Percentiles rank a stretch among this genome's conserved stretches.
Conservation (phyloP, 192 early-diverging fungal genomes). For the Radiomyces spectabilis region DNA sequence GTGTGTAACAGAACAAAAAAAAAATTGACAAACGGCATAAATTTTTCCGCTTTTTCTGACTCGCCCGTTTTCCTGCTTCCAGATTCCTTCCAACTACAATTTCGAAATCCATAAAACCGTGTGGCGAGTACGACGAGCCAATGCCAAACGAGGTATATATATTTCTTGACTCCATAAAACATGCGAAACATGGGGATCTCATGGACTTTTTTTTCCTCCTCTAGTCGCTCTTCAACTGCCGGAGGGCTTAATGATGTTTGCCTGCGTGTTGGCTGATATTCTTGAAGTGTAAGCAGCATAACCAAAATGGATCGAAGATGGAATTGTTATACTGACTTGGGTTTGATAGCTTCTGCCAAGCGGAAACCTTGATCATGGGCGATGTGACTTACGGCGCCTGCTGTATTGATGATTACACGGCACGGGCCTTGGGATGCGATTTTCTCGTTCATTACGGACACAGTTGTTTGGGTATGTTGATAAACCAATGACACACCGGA, state of each 20-base stretch:
- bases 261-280: slow-evolving; percentile 89
- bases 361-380: slow-evolving; percentile 94
- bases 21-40: too few species aligned
- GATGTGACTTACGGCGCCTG: slow-evolving; percentile 99
- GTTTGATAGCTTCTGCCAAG: slow-evolving; percentile 56
- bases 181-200: neutral
- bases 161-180: neutral
- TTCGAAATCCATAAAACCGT: slow-evolving; percentile 98
- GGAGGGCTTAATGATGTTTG: slow-evolving; percentile 93
- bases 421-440: slow-evolving; percentile 87
- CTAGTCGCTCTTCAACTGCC: slow-evolving; percentile 93
- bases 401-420: slow-evolving; percentile 97
- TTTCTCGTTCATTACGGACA: slow-evolving; percentile 98
- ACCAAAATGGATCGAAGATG: neutral
- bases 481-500: too few species aligned
- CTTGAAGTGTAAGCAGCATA: slow-evolving; percentile 55
- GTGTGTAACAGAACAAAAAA: neutral
- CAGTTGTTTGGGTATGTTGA: slow-evolving; percentile 82
- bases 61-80: neutral
- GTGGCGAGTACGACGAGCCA: slow-evolving; percentile 73
- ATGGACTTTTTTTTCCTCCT: slow-evolving; percentile 1
- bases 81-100: slow-evolving; percentile 92
- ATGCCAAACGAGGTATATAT: slow-evolving; percentile 60
- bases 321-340: neutral
- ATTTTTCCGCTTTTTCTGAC: slow-evolving; percentile 7